Percentiles rank a stretch among this genome's conserved stretches.
Conservation (phyloP, 2,329 filamentous ascomycete species). For the Cordyceps tenuipes region DNA sequence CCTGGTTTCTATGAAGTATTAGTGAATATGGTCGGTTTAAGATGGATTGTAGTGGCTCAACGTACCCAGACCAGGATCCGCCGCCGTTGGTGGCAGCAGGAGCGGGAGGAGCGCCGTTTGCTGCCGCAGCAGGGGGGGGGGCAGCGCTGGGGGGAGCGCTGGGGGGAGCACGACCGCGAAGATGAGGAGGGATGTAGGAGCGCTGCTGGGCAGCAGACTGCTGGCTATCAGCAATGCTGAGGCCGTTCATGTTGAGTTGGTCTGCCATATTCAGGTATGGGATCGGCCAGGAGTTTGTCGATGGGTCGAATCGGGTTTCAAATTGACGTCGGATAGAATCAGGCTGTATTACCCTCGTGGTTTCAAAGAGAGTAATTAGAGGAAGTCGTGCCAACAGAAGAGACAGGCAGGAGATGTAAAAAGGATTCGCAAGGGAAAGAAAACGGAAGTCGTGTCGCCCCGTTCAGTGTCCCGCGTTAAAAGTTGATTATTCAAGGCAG, state of each 20-base stretch:
- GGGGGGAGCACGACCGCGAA: conserved; percentile 50
- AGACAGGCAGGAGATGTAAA: conserved; percentile 11
- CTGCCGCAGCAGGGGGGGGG: conserved; percentile 16
- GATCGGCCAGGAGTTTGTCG: conserved; percentile 15
- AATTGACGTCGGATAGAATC: conserved; percentile 1
- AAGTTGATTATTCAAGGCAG: conserved; percentile 17
- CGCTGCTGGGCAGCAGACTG: conserved; percentile 32
- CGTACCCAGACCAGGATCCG: conserved; percentile 48
- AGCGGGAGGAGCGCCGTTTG: conserved; percentile 16
- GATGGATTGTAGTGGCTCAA: conserved; percentile 10
- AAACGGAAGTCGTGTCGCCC: conserved; percentile 26
- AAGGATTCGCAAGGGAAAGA: conserved; percentile 9
- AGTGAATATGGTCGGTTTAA: conserved; percentile 9
- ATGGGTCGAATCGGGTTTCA: conserved; percentile 13
- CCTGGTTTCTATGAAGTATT: conserved; percentile 17
- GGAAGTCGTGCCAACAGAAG: conserved; percentile 19
- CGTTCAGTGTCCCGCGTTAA: conserved; percentile 25
- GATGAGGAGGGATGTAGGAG: conserved; percentile 80
- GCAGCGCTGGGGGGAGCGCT: neutral
- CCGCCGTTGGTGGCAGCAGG: conserved; percentile 38
- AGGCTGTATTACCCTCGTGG: conserved; percentile 22
- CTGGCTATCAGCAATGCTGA: conserved; percentile 49
- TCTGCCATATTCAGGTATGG: conserved; percentile 58
- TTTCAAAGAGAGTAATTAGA: conserved; percentile 20
- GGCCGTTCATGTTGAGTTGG: conserved; percentile 72